phyloP scores from a whole-genome alignment of 2,329 filamentous ascomycete species.

The Colletotrichum incanum region DNA sequence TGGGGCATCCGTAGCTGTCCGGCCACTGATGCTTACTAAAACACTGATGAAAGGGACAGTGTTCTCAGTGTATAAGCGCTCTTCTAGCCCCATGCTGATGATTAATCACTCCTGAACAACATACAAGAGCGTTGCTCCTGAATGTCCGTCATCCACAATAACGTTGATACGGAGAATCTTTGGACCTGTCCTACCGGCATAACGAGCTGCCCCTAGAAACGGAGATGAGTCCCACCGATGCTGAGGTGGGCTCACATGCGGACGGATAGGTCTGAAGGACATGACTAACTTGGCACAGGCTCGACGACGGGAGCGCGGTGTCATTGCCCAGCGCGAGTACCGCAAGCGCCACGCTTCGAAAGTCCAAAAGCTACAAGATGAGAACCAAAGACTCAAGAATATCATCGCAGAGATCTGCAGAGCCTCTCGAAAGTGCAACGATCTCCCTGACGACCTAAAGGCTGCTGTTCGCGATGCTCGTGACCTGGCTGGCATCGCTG shows the following conservation, averaged over 20 bases:
- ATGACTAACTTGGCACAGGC: constrained; percentile 11
- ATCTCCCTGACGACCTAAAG: neutral
- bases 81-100: neutral
- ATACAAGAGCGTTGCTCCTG: neutral
- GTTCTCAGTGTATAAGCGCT: no score
- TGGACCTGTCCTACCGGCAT: neutral
- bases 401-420: constrained; percentile 31
- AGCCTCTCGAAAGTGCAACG: neutral
- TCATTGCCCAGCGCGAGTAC: constrained; percentile 46
- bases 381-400: constrained; percentile 42
- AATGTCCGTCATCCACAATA: neutral
- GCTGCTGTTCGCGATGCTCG: constrained; percentile 18
- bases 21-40: neutral
- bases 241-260: neutral
- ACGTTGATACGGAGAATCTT: constrained; percentile 7
- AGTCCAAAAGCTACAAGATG: constrained; percentile 44
- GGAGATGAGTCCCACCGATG: constrained; percentile 16
- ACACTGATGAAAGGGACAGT: neutral
- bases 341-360: constrained; percentile 46
- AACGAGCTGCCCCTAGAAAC: neutral
- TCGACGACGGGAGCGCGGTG: constrained; percentile 44
- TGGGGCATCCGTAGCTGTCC: neutral
- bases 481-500: constrained; percentile 13
- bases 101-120: neutral
- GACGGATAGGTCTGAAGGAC: neutral